phyloP scores from a whole-genome alignment of 371 early-diverging fungal species.

The Actinomortierella wolfii region DNA sequence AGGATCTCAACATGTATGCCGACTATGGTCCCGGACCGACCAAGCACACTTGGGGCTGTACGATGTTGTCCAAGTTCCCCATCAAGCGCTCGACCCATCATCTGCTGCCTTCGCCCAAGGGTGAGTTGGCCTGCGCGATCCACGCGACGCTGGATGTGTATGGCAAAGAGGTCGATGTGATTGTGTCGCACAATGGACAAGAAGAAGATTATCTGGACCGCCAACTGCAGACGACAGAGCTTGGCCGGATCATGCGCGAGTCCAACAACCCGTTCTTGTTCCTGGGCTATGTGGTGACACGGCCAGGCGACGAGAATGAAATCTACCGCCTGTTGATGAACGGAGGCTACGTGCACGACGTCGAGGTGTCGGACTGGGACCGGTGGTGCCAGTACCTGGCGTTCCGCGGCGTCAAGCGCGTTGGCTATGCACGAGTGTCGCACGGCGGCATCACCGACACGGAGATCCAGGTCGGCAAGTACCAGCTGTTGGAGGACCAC shows the following conservation, averaged over 20 bases:
- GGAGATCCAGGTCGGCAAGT: conserved; percentile 86
- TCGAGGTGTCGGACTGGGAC: conserved; percentile 78
- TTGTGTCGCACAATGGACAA: conserved; percentile 87
- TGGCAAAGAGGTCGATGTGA: conserved; percentile 81
- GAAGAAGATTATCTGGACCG: conserved; percentile 81
- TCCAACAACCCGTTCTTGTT: conserved; percentile 79
- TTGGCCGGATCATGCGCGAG: conserved; percentile 77
- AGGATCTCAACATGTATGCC: conserved; percentile 76
- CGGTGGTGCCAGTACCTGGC: conserved; percentile 89
- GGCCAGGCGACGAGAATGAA: conserved; percentile 60
- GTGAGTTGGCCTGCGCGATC: conserved; percentile 87
- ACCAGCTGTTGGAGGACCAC: conserved; percentile 64
- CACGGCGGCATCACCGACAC: conserved; percentile 86
- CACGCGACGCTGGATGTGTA: conserved; percentile 84
- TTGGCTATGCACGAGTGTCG: conserved; percentile 78
- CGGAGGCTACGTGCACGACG: conserved; percentile 74
- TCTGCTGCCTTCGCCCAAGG: conserved; percentile 80
- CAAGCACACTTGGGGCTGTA: conserved; percentile 89
- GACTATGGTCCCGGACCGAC: conserved; percentile 85
- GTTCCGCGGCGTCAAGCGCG: conserved; percentile 76
- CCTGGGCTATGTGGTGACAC: conserved; percentile 83
- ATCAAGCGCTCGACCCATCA: conserved; percentile 75
- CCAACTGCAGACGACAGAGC: conserved; percentile 76
- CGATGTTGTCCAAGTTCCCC: conserved; percentile 85
- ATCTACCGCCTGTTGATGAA: conserved; percentile 70